Evolutionary conservation across 2,329 filamentous ascomycete genomes (phyloP).

Genomic region (Alternaria postmessia): DNA sequence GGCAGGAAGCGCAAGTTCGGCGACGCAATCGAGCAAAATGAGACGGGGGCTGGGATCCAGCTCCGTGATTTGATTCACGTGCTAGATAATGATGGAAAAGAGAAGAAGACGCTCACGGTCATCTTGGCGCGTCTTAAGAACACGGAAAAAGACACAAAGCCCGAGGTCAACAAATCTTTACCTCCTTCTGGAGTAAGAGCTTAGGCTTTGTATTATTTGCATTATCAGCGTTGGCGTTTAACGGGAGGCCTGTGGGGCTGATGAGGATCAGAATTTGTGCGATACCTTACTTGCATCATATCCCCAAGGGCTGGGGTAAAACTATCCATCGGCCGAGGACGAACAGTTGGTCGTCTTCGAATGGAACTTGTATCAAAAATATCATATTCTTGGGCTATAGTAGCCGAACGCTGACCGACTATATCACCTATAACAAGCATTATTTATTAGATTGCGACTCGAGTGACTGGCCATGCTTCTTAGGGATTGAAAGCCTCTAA

Average conservation of each 20-base stretch:
- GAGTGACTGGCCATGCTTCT: not conserved
- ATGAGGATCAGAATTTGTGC: constrained; percentile 10
- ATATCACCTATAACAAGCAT: not conserved
- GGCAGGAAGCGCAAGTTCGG: constrained; percentile 70
- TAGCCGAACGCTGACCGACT: not conserved
- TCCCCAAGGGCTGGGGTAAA: constrained; percentile 35
- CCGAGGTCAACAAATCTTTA: constrained; percentile 13
- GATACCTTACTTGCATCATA: constrained; percentile 16
- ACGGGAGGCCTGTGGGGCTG: not conserved
- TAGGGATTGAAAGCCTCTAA: not conserved
- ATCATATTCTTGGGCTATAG: constrained; percentile 3
- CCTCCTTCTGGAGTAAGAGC: constrained; percentile 7
- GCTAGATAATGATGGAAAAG: constrained; percentile 79
- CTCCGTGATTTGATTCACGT: constrained; percentile 82
- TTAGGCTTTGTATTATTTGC: constrained; percentile 8
- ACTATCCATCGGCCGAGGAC: not conserved
- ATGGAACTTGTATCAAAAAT: not conserved
- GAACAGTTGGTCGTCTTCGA: not conserved
- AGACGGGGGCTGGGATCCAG: constrained; percentile 81
- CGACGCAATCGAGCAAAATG: constrained; percentile 79
- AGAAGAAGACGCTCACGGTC: constrained; percentile 61
- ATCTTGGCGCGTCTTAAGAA: constrained; percentile 44
- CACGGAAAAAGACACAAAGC: constrained; percentile 39
- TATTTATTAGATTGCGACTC: not conserved
- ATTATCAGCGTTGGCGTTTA: constrained; percentile 36